Evolutionary conservation across 1,139 yeast genomes (phyloP).

Genomic region (Entelexis paramagnoliae): DNA sequence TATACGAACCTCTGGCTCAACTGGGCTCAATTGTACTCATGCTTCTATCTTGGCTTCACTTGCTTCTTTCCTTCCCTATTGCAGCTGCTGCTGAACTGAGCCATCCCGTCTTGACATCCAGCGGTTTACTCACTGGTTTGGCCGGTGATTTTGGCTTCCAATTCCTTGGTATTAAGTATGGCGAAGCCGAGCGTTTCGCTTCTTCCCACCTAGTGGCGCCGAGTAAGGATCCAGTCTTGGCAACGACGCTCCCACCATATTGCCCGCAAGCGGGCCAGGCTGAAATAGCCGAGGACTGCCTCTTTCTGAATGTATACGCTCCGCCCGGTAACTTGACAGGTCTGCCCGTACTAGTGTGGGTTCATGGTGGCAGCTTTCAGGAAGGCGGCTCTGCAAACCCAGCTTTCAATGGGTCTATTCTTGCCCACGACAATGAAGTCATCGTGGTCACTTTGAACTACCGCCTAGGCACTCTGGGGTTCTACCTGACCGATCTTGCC

Average conservation of each 20-base stretch:
- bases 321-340: not conserved
- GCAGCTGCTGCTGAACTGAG: not conserved
- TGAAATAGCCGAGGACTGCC: not conserved
- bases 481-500: not conserved
- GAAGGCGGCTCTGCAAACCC: conserved; percentile 4
- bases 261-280: not conserved
- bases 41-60: not conserved
- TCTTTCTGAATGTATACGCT: not conserved
- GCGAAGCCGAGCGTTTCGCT: not conserved
- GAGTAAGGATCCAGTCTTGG: not conserved
- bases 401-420: not conserved
- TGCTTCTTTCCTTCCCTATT: not conserved
- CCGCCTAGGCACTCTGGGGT: conserved; percentile 1
- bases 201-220: not conserved
- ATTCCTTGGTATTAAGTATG: conserved; percentile 4
- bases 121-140: not conserved
- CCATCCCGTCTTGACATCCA: not conserved
- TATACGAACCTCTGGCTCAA: too few relatives aligned
- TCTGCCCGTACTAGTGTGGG: conserved; percentile 1
- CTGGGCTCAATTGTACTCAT: not conserved
- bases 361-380: conserved; percentile 6
- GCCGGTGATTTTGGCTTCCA: not conserved
- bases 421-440: conserved; percentile 1
- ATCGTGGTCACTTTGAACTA: not conserved
- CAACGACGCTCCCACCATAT: not conserved